Evolutionary conservation across 2,329 filamentous ascomycete genomes (phyloP).

Genomic region (Penicillium sp.): DNA sequence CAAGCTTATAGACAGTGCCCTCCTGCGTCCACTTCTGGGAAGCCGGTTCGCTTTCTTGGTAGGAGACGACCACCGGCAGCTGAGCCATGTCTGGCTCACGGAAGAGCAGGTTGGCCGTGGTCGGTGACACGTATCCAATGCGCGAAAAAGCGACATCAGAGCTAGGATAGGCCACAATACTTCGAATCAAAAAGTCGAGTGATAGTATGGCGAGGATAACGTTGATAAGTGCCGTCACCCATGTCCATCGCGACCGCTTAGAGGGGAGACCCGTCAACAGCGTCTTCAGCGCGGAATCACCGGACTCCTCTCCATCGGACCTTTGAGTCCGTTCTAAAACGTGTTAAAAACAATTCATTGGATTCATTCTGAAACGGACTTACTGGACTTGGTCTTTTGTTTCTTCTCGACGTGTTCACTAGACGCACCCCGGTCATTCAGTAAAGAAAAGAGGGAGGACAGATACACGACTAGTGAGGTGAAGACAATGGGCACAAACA

Average conservation of each 20-base stretch:
- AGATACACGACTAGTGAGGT: constrained; percentile 48
- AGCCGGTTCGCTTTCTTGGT: constrained; percentile 40
- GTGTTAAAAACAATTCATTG: background rate
- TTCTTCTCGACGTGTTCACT: constrained; percentile 6
- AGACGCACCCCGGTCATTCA: constrained; percentile 3
- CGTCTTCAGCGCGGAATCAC: constrained; percentile 54
- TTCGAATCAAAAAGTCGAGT: constrained; percentile 74
- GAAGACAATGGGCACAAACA: constrained; percentile 37
- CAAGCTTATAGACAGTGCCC: constrained; percentile 64
- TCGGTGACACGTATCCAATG: constrained; percentile 80
- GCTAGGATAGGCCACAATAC: constrained; percentile 65
- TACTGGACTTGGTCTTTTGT: constrained; percentile 8
- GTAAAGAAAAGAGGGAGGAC: constrained; percentile 34
- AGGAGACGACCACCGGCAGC: constrained; percentile 73
- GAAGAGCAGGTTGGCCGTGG: constrained; percentile 75
- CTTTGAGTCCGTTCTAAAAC: constrained; percentile 2
- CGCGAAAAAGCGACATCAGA: constrained; percentile 81
- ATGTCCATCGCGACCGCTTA: constrained; percentile 65
- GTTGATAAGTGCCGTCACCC: constrained; percentile 71
- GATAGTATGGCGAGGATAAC: constrained; percentile 65
- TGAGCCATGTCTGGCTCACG: constrained; percentile 75
- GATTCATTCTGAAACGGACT: background rate
- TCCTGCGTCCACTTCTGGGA: constrained; percentile 60
- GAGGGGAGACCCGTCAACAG: constrained; percentile 75
- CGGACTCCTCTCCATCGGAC: constrained; percentile 4